Percentiles rank a stretch among this genome's conserved stretches.
Evolutionary conservation across 805 yeast species (phyloP).

Genomic region (Schizosaccharomyces cryophilus): DNA sequence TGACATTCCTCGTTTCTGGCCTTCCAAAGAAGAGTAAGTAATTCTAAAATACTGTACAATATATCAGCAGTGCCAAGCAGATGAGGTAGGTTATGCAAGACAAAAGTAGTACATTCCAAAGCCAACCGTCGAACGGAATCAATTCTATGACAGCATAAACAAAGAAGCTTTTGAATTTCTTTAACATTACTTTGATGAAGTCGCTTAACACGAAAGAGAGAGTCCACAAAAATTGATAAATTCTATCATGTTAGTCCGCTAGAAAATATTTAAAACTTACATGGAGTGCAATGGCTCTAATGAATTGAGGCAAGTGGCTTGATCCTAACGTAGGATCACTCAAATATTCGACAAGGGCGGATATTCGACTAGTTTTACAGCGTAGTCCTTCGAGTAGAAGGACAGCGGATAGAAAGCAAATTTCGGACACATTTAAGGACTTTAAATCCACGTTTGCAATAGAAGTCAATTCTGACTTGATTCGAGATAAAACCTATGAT

Average conservation of each 20-base stretch:
- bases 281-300: constrained; percentile 34
- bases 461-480: constrained; percentile 17
- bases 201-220: background rate
- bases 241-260: constrained; percentile 15
- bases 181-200: constrained; percentile 27
- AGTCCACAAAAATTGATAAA: background rate
- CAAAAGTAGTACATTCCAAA: constrained; percentile 42
- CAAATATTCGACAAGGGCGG: constrained; percentile 50
- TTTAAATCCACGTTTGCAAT: constrained; percentile 23
- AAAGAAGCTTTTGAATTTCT: constrained; percentile 45
- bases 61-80: constrained; percentile 51
- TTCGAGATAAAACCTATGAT: constrained; percentile 29
- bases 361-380: constrained; percentile 56
- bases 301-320: constrained; percentile 40
- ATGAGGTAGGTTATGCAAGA: constrained; percentile 47
- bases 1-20: constrained; percentile 65
- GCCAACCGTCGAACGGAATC: constrained; percentile 56
- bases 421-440: constrained; percentile 41
- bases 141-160: constrained; percentile 56
- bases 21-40: constrained; percentile 50
- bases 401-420: constrained; percentile 71
- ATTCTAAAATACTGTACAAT: constrained; percentile 56
- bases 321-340: constrained; percentile 65
- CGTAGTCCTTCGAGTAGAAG: constrained; percentile 56
- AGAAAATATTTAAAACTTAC: too few relatives aligned